Conservation (phyloP, 2,329 filamentous ascomycete genomes). For the Scytalidium lignicola region DNA sequence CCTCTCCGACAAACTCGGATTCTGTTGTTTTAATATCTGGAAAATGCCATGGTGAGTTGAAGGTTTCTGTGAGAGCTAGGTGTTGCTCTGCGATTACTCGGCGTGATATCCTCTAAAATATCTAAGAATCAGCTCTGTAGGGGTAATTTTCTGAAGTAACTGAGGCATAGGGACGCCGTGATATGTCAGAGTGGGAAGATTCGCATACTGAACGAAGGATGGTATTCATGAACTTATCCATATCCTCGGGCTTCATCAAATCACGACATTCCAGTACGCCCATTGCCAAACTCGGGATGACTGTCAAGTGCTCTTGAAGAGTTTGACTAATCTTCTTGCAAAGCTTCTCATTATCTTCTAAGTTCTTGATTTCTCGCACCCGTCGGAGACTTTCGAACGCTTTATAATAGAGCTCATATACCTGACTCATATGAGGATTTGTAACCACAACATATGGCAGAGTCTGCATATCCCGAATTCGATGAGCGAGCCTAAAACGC, state of each 20-base stretch:
- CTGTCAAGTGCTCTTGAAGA: conserved; percentile 80
- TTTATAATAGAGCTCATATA: conserved; percentile 94
- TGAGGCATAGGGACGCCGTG: not conserved
- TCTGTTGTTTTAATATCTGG: conserved; percentile 66
- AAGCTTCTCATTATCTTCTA: conserved; percentile 85
- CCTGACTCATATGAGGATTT: conserved; percentile 89
- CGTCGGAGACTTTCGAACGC: conserved; percentile 91
- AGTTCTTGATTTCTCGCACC: conserved; percentile 73
- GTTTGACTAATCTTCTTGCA: conserved; percentile 77
- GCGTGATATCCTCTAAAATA: conserved; percentile 74
- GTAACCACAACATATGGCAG: conserved; percentile 92
- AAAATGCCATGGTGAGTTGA: conserved; percentile 85
- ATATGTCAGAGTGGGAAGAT: not conserved
- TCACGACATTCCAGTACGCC: conserved; percentile 87
- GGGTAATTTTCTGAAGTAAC: conserved; percentile 2
- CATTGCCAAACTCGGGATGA: conserved; percentile 92
- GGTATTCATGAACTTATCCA: conserved; percentile 94
- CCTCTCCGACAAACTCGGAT: conserved; percentile 87
- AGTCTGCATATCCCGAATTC: conserved; percentile 94
- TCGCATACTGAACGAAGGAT: conserved; percentile 74
- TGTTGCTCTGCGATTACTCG: conserved; percentile 98
- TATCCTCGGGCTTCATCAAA: conserved; percentile 71
- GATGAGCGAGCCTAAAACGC: conserved; percentile 70
- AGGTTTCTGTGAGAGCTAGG: conserved; percentile 89
- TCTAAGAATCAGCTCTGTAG: not conserved